Conservation (phyloP, 257 asterid species). For the Thymus quinquecostatus region DNA sequence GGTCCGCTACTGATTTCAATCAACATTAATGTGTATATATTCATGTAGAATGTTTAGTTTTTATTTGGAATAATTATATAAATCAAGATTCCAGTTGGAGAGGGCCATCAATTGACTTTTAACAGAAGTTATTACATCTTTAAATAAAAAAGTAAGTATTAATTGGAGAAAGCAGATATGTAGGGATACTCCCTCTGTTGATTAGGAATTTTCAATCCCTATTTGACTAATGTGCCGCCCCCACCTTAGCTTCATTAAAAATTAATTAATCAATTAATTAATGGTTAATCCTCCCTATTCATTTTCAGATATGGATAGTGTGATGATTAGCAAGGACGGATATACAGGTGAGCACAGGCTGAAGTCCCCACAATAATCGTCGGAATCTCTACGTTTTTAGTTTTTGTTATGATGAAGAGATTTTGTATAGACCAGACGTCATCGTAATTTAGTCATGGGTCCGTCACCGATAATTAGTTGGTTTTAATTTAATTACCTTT, state of each 20-base stretch:
- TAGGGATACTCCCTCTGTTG: slow-evolving; percentile 60
- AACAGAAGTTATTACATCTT: slow-evolving; percentile 37
- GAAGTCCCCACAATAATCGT: no score
- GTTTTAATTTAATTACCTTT: neutral
- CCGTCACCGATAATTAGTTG: no score
- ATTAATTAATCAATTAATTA: neutral
- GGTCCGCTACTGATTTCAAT: no score
- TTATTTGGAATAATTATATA: neutral
- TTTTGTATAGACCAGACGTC: no score
- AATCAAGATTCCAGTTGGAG: slow-evolving; percentile 30
- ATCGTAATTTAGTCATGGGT: no score
- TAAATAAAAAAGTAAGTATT: slow-evolving; percentile 9
- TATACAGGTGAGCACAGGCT: no score
- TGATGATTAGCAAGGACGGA: no score
- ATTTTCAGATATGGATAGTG: slow-evolving; percentile 26
- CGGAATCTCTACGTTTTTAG: no score
- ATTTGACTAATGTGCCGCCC: slow-evolving; percentile 48
- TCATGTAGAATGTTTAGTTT: neutral
- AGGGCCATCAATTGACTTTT: slow-evolving; percentile 40
- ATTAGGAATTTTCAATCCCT: slow-evolving; percentile 32
- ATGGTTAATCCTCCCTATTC: neutral
- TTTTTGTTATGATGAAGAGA: no score
- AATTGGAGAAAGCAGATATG: slow-evolving; percentile 60
- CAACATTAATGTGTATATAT: no score
- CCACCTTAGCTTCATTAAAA: slow-evolving; percentile 28